A percentile compares a stretch with the other conserved stretches of the same genome.
Conservation (phyloP, 139 green algal species). For the Tetradesmus obliquus region DNA sequence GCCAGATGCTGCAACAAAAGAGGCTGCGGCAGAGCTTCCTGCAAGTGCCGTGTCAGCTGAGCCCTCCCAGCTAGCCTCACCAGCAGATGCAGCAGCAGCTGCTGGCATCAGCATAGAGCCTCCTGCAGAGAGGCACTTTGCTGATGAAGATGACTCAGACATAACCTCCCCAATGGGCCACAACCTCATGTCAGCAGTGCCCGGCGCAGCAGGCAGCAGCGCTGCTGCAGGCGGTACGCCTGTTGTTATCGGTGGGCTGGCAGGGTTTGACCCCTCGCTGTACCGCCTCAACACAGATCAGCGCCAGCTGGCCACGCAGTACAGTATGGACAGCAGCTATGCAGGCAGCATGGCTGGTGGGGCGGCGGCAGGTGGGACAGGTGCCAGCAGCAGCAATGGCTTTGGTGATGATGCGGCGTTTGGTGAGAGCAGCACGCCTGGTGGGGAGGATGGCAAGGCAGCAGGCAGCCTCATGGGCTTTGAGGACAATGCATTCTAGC, state of each 20-base stretch:
- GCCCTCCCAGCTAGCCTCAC: not conserved
- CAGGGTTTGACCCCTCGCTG: conserved; percentile 28
- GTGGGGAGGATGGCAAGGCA: not conserved
- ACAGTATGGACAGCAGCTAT: conserved; percentile 34
- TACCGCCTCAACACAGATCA: conserved; percentile 1
- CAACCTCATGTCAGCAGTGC: conserved; percentile 16
- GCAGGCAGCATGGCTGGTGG: conserved; percentile 18
- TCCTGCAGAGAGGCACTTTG: not conserved
- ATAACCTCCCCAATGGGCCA: not conserved
- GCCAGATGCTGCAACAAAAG: not conserved
- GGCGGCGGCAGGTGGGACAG: not conserved
- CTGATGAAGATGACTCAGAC: conserved; percentile 34
- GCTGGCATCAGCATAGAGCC: not conserved
- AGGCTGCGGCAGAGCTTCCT: not conserved
- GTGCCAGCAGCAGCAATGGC: not conserved
- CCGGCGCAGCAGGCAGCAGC: not conserved
- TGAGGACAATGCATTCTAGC: conserved; percentile 44
- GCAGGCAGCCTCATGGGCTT: not conserved
- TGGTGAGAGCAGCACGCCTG: not conserved
- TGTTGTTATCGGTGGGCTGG: not conserved
- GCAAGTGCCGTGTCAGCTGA: not conserved
- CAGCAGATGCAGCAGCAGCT: not conserved
- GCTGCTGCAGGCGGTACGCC: not conserved
- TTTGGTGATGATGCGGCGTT: not conserved
- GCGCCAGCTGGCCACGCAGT: not conserved